Evolutionary conservation across 1,139 yeast genomes (phyloP).

Genomic region (Saccharomyces hybrid): DNA sequence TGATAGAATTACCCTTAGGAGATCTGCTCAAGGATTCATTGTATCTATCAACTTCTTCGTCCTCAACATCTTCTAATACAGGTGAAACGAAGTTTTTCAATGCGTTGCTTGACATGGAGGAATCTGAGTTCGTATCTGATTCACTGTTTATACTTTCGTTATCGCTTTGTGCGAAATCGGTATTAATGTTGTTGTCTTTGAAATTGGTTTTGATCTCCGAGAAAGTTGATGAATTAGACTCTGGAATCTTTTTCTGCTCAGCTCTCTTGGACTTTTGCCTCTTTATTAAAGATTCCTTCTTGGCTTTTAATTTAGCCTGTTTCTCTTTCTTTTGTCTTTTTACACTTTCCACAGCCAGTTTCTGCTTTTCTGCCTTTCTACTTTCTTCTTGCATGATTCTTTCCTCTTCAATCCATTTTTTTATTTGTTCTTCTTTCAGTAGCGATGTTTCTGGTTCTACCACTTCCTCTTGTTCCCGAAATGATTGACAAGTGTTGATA

Average conservation of each 20-base stretch:
- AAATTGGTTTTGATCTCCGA: neutral
- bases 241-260: neutral
- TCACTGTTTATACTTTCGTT: neutral
- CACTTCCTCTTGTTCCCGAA: neutral
- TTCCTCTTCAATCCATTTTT: slow-evolving; percentile 2
- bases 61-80: slow-evolving; percentile 27
- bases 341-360: slow-evolving; percentile 3
- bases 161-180: neutral
- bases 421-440: slow-evolving; percentile 2
- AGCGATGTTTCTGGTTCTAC: neutral
- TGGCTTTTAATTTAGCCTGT: neutral
- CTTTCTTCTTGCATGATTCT: slow-evolving; percentile 1
- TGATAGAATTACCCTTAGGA: slow-evolving; percentile 21
- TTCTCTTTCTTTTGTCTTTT: slow-evolving; percentile 7
- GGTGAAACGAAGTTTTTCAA: slow-evolving; percentile 12
- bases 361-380: slow-evolving; percentile 2
- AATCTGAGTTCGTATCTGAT: neutral
- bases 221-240: neutral
- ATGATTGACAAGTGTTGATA: neutral
- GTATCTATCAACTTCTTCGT: slow-evolving; percentile 26
- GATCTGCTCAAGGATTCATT: slow-evolving; percentile 16
- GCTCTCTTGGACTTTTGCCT: neutral
- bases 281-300: neutral
- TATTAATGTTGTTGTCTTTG: neutral
- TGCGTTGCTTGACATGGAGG: neutral